Conservation (phyloP, 176 grass and related monocot species). For the Tuctoria greenei region DNA sequence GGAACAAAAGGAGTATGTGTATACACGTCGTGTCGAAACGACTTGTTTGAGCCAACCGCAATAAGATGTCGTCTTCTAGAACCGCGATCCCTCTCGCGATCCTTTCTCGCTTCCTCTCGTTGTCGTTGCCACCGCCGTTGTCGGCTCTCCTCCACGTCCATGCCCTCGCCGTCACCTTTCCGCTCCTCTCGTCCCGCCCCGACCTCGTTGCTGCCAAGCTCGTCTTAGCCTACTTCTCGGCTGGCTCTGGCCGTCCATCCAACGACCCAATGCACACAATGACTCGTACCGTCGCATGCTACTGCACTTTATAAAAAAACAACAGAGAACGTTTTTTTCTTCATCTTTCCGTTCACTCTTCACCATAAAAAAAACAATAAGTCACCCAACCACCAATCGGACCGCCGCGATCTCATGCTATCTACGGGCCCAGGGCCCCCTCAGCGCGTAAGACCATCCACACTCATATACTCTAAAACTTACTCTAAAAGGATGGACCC, state of each 20-base stretch:
- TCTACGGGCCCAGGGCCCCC: background rate
- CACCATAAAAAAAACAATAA: background rate
- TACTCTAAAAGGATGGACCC: no score
- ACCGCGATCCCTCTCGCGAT: background rate
- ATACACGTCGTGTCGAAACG: no score
- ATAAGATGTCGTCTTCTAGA: constrained; percentile 30
- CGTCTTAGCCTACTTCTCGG: constrained; percentile 56
- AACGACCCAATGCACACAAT: background rate
- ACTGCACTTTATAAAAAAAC: background rate
- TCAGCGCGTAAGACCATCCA: no score
- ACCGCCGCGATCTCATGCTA: constrained; percentile 1
- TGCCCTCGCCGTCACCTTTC: constrained; percentile 51
- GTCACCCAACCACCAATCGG: background rate
- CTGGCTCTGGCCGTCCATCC: background rate
- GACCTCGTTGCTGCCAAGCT: constrained; percentile 71
- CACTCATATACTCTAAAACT: no score
- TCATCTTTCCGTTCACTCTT: no score
- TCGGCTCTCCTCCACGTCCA: constrained; percentile 47
- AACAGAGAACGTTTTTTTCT: background rate
- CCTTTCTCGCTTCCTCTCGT: constrained; percentile 42
- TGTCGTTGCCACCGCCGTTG: constrained; percentile 15
- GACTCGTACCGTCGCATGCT: constrained; percentile 12
- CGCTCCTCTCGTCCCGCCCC: constrained; percentile 43
- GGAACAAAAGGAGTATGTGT: no score
- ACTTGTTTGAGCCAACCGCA: constrained; percentile 16